Evolutionary conservation across 1,284 basidiomycete genomes (phyloP), one percentile per base, ranked within the genome.

Genomic region (Rhodotorula sp.): DNA sequence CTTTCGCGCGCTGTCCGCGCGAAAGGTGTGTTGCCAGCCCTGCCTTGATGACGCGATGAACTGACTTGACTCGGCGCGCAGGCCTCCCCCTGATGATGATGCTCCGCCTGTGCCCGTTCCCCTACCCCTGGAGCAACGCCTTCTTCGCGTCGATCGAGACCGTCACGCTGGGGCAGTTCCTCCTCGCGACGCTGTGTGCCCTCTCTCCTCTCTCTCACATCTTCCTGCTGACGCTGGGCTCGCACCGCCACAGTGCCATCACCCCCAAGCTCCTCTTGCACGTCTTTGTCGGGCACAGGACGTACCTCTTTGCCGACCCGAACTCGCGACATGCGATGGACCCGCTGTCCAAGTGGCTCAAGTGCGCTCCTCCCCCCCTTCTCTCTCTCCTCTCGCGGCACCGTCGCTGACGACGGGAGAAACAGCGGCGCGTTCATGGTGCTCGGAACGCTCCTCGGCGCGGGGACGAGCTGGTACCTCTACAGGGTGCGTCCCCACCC

Each of bases 311-410:
- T 29, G 89, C 91, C 8, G 91, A 92, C 76, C 90, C 90, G 39
- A 85, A 89, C 76, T 87, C 88, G 73, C 85, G 91, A 56, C 84
- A 83, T 44, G 83, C 88, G 59, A 92, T 92, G 90, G 90, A 92
- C 79, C 60, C 77, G 88, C 88, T 85, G 61, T 87, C 88, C 2
- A 90, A 88, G 80, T 80, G 90, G 41, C 75, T 91, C 70, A 90
- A 75, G 44, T 44, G 44, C 44, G 44, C 44, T n/a, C 44, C 19
- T 44, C 44, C 21, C 44, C 15, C 21, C 44, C 44, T 44, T 44
- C 44, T 32, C 13, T 15, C n/a, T 8, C 15, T 53, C 10, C 22
- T 10, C 50, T 27, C 50, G 25, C n/a, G 4, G 39, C 39, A 39
- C 9, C 25, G 37, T 59, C n/a, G 39, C 57, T 50, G 48, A 61